Base-by-base conservation (phyloP, 345 rosid genomes). In the Angophora floribunda region DNA sequence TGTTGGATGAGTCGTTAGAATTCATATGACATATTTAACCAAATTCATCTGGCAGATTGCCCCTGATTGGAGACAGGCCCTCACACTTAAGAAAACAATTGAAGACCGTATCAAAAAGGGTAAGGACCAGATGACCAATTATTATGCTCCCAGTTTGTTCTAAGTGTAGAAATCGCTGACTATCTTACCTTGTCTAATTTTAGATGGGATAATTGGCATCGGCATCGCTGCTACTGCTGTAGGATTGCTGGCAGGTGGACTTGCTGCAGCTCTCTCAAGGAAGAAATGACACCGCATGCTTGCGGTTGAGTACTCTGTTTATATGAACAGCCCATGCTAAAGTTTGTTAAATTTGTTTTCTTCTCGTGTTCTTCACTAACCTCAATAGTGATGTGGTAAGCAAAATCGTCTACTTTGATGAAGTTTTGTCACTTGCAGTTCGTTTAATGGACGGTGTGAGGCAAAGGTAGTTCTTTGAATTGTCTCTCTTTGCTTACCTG, bases 151-250 rank as follows among this genome's bases (percentile, higher is more conserved):
- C 78, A 21, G 21, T 30, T 67, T 75, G 21, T 65, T n/a, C 32
- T 9, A 22, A 7, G n/a, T 17, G 50, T 49, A 47, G 45, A 50
- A 30, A 70, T 52, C 75, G 49, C 41, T 53, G 53, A 67, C 86
- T 79, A 50, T 88, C n/a, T 32, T 65, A 65, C 49, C 57, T 78
- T n/a, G 36, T 84, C 52, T 87, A 86, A 63, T 85, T 90, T 90
- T 89, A 96, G 99, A 96, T 94, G 99, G 99, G 88, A 93, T 95
- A 57, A 93, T 96, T 87, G 98, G 99, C 87, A 95, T 96, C 26
- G 99, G 97, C 55, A 95, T 96, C 80, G 94, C 98, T 89, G 96
- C 95, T 19, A 94, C 98, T 84, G 96, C 97, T 19, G 96, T 95
- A 28, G 98, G 96, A 87, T 51, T 96, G 52, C 87, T 96, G 90